Percentiles rank a stretch among this genome's conserved stretches.
phyloP scores from a whole-genome alignment of 2,329 filamentous ascomycete genomes.

The Claviceps fusiformis region DNA sequence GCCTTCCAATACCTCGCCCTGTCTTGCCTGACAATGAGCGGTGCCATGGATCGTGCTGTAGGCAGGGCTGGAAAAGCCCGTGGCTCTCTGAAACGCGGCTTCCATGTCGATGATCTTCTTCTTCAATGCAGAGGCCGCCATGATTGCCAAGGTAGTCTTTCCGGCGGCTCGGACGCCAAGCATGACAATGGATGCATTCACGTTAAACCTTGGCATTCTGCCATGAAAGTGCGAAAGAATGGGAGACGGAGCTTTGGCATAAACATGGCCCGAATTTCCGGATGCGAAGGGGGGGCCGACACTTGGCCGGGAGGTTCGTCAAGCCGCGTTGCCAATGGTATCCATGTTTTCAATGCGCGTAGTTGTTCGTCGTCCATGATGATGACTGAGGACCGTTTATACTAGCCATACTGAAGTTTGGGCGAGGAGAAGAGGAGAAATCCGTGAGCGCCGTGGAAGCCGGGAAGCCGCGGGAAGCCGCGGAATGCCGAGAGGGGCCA shows the following conservation, averaged over 20 bases:
- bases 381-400: conserved; percentile 25
- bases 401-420: conserved; percentile 18
- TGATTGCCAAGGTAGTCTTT: conserved; percentile 63
- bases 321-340: too few species aligned
- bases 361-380: conserved; percentile 18
- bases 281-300: not conserved
- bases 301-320: not conserved
- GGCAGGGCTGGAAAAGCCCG: conserved; percentile 42
- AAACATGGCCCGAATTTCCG: not conserved
- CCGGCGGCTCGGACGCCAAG: conserved; percentile 61
- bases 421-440: not conserved
- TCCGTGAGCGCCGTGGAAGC: not conserved
- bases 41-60: conserved; percentile 52
- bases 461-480: not conserved
- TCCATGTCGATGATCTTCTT: conserved; percentile 58
- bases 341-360: conserved; percentile 3
- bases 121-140: conserved; percentile 57
- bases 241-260: conserved; percentile 13
- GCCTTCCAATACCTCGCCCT: conserved; percentile 46
- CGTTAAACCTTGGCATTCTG: conserved; percentile 30
- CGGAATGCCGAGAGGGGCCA: too few species aligned
- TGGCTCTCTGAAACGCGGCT: conserved; percentile 49
- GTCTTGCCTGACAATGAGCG: conserved; percentile 47
- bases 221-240: conserved; percentile 13
- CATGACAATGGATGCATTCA: conserved; percentile 57